These are phyloP conservation scores for Quercus cerris DNA, from an alignment of 306 rosid genomes.

Conservation along the genomic window DNA sequence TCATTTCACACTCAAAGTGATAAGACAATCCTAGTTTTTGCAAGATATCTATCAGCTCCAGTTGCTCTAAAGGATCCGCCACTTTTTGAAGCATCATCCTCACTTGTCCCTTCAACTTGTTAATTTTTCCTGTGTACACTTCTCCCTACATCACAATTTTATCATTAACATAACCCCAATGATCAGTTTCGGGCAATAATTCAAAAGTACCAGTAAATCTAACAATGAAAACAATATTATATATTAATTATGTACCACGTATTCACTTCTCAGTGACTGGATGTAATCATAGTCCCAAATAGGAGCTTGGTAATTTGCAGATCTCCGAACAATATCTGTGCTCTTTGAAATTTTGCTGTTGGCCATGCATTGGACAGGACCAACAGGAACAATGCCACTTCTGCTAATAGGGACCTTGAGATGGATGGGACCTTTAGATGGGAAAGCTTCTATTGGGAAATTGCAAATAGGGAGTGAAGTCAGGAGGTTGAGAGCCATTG, in stretches of 20 bases:
- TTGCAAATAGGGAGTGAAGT: background rate
- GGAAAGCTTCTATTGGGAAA: background rate
- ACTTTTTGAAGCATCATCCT: background rate
- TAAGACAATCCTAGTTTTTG: slow-evolving; percentile 18
- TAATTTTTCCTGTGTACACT: background rate
- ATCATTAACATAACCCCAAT: background rate
- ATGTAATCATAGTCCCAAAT: background rate
- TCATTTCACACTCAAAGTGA: slow-evolving; percentile 23
- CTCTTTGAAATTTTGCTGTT: background rate
- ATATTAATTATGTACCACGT: background rate
- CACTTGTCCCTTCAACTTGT: background rate
- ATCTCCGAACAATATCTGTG: background rate
- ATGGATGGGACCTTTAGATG: background rate
- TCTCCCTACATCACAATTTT: slow-evolving; percentile 7
- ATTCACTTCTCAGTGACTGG: background rate
- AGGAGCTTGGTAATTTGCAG: slow-evolving; percentile 19
- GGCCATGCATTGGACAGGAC: background rate
- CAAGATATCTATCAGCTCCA: slow-evolving; percentile 20
- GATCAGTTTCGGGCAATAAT: too few species aligned
- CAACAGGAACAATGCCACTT: background rate
- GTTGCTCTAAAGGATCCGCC: slow-evolving; percentile 10
- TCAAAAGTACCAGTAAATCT: background rate
- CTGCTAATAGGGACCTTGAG: too few species aligned
- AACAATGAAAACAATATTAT: background rate
- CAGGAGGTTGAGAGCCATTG: background rate